phyloP scores from a whole-genome alignment of 73 alveolate genomes.

The Paramecium tetraurelia region DNA sequence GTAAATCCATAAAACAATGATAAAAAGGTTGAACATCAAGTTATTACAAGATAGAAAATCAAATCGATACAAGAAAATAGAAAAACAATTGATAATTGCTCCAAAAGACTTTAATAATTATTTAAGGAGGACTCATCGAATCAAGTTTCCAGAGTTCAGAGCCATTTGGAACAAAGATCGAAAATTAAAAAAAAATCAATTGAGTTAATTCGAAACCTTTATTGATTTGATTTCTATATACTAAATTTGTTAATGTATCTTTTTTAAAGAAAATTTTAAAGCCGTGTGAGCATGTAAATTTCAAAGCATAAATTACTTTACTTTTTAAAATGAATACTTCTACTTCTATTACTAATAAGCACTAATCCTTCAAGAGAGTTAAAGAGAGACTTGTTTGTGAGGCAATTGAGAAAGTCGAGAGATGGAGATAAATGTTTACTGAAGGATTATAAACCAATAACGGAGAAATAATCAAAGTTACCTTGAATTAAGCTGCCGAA shows the following conservation, averaged over 20 bases:
- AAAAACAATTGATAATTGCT: neutral
- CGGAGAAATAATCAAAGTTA: neutral
- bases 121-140: neutral
- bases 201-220: neutral
- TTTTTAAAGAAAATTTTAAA: neutral
- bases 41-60: neutral
- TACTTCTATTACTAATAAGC: neutral
- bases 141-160: neutral
- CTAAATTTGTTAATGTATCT: neutral
- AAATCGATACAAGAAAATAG: neutral
- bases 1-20: neutral
- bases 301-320: neutral
- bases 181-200: neutral
- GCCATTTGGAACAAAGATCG: neutral
- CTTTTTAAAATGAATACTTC: slow-evolving; percentile 14
- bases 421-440: slow-evolving; percentile 20
- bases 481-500: slow-evolving; percentile 31
- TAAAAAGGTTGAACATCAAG: neutral
- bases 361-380: slow-evolving; percentile 23
- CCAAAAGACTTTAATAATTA: neutral
- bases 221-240: neutral
- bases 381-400: slow-evolving; percentile 25
- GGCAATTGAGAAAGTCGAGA: slow-evolving; percentile 24
- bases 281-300: neutral
- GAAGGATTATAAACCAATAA: neutral